Conservation (phyloP, 2,329 filamentous ascomycete genomes). For the Alternaria triticimaculans region DNA sequence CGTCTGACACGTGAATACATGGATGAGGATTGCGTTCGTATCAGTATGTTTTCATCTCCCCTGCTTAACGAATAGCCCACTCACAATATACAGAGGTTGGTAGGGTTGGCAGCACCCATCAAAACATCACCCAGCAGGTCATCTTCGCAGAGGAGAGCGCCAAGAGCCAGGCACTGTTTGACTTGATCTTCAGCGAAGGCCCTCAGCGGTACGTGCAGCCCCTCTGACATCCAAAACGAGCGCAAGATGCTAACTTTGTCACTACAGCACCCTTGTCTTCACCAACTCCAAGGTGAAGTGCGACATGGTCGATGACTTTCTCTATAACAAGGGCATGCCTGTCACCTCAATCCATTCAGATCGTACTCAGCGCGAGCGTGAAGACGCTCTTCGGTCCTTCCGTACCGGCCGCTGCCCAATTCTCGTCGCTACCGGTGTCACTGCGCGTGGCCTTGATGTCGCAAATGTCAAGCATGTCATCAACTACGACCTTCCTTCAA, state of each 20-base stretch:
- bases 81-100: conserved; percentile 64
- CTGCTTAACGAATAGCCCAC: neutral
- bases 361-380: conserved; percentile 87
- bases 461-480: conserved; percentile 87
- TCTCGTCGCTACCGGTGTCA: conserved; percentile 83
- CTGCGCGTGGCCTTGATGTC: conserved; percentile 88
- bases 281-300: conserved; percentile 80
- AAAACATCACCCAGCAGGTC: conserved; percentile 81
- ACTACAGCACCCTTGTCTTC: conserved; percentile 75
- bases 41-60: conserved; percentile 53
- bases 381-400: conserved; percentile 89
- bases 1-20: conserved; percentile 79
- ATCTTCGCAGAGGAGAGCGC: conserved; percentile 67
- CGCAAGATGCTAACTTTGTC: neutral
- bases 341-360: conserved; percentile 88
- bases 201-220: conserved; percentile 62
- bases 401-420: conserved; percentile 76
- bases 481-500: conserved; percentile 85
- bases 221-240: neutral
- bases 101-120: conserved; percentile 80
- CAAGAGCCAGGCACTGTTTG: conserved; percentile 75
- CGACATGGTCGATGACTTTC: conserved; percentile 84
- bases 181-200: conserved; percentile 72
- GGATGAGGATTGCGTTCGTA: conserved; percentile 73
- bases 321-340: conserved; percentile 81